Evolutionary conservation across 441 rosid species (phyloP).

Genomic region (Arabidopsis lyrata): DNA sequence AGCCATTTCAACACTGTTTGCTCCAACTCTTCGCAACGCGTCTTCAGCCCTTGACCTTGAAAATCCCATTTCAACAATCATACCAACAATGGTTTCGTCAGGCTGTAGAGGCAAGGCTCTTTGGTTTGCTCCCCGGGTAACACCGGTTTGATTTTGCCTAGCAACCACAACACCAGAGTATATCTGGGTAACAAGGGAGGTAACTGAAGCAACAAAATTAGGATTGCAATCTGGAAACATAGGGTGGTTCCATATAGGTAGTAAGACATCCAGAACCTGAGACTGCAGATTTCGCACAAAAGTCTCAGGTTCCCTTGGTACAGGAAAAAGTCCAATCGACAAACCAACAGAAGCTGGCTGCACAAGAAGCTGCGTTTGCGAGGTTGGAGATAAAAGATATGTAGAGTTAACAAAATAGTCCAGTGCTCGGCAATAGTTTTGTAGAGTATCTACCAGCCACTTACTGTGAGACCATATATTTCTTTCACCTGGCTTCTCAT

Average conservation of each 20-base stretch:
- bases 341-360: slow-evolving; percentile 92
- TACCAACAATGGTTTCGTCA: slow-evolving; percentile 87
- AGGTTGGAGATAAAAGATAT: slow-evolving; percentile 71
- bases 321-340: slow-evolving; percentile 86
- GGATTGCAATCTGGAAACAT: slow-evolving; percentile 83
- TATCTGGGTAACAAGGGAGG: slow-evolving; percentile 80
- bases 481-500: slow-evolving; percentile 77
- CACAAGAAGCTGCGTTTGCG: slow-evolving; percentile 92
- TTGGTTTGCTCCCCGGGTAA: slow-evolving; percentile 74
- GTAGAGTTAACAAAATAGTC: slow-evolving; percentile 91
- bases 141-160: slow-evolving; percentile 73
- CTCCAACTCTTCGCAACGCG: slow-evolving; percentile 89
- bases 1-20: slow-evolving; percentile 99
- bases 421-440: slow-evolving; percentile 77
- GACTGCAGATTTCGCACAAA: slow-evolving; percentile 89
- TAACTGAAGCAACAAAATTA: slow-evolving; percentile 74
- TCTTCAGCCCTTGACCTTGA: slow-evolving; percentile 98
- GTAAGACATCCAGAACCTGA: slow-evolving; percentile 89
- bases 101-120: slow-evolving; percentile 84
- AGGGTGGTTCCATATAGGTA: slow-evolving; percentile 91
- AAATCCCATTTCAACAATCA: slow-evolving; percentile 98
- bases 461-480: slow-evolving; percentile 65
- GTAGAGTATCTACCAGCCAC: slow-evolving; percentile 91
- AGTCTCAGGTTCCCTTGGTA: slow-evolving; percentile 93
- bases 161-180: slow-evolving; percentile 94